phyloP scores from a whole-genome alignment of 495 filamentous ascomycete genomes.

The Hamigera avellanea region DNA sequence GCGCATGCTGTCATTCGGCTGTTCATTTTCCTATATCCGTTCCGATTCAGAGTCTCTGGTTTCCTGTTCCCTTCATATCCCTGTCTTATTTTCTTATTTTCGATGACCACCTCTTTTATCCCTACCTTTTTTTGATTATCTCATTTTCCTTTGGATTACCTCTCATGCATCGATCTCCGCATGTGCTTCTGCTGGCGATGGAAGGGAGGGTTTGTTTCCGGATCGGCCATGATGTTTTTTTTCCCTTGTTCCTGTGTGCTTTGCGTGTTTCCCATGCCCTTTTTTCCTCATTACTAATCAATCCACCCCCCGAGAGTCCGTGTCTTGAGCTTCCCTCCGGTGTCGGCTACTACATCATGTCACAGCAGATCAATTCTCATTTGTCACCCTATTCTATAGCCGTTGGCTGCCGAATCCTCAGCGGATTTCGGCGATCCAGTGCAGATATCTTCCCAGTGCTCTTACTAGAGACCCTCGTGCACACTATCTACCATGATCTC shows the following conservation, averaged over 20 bases:
- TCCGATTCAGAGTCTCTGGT: not conserved
- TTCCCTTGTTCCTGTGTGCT: no score
- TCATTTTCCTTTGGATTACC: slow-evolving; percentile 17
- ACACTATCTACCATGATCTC: no score
- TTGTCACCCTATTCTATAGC: not conserved
- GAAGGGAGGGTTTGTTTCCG: slow-evolving; percentile 22
- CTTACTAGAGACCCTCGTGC: no score
- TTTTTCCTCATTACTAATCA: slow-evolving; percentile 14
- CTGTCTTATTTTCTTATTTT: slow-evolving; percentile 11
- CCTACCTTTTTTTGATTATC: slow-evolving; percentile 4
- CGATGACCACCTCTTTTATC: slow-evolving; percentile 6
- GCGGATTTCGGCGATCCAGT: no score
- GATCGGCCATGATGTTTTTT: slow-evolving; percentile 25
- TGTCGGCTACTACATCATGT: no score
- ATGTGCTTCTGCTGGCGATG: slow-evolving; percentile 25
- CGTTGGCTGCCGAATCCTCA: no score
- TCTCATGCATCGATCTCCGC: slow-evolving; percentile 23
- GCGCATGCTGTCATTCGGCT: not conserved
- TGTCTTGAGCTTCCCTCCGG: no score
- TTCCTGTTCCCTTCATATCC: slow-evolving; percentile 22
- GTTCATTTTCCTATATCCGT: not conserved
- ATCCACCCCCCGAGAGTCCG: slow-evolving; percentile 6
- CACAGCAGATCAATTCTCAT: not conserved
- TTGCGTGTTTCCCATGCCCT: slow-evolving; percentile 11
- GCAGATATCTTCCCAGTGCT: no score